Evolutionary conservation across 164 flowering plant genomes (phyloP).

Genomic region (Vitis cinerea): DNA sequence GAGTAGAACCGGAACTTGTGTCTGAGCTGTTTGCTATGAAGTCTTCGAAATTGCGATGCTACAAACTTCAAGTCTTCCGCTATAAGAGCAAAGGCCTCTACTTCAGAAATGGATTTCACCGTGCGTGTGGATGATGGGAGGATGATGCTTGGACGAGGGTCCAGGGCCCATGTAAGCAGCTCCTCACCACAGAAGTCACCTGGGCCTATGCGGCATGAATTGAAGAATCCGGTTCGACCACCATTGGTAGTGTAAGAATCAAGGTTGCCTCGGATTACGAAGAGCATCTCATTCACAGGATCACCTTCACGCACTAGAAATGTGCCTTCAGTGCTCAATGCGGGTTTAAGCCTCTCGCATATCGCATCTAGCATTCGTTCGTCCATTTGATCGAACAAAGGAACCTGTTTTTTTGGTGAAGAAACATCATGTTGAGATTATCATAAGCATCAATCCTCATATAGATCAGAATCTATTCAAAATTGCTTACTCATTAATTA

Average conservation of each 20-base stretch:
- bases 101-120: constrained; percentile 75
- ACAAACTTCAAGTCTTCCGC: constrained; percentile 90
- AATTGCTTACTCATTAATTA: too few relatives aligned
- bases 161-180: constrained; percentile 89
- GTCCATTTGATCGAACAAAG: constrained; percentile 91
- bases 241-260: constrained; percentile 92
- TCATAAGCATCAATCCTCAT: too few relatives aligned
- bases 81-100: constrained; percentile 79
- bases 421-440: too few relatives aligned
- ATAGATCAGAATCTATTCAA: too few relatives aligned
- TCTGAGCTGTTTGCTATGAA: constrained; percentile 81
- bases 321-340: constrained; percentile 72
- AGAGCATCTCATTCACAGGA: constrained; percentile 88
- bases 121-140: constrained; percentile 91
- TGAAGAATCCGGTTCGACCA: constrained; percentile 93
- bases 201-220: constrained; percentile 73
- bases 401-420: constrained; percentile 49
- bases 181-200: constrained; percentile 98
- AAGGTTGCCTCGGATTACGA: constrained; percentile 85
- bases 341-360: constrained; percentile 90
- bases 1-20: constrained; percentile 87
- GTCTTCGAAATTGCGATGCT: constrained; percentile 73
- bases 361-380: constrained; percentile 88
- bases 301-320: constrained; percentile 86
- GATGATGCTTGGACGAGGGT: constrained; percentile 60